Conservation (phyloP, 495 filamentous ascomycete genomes). For the Lichina pygmaea region DNA sequence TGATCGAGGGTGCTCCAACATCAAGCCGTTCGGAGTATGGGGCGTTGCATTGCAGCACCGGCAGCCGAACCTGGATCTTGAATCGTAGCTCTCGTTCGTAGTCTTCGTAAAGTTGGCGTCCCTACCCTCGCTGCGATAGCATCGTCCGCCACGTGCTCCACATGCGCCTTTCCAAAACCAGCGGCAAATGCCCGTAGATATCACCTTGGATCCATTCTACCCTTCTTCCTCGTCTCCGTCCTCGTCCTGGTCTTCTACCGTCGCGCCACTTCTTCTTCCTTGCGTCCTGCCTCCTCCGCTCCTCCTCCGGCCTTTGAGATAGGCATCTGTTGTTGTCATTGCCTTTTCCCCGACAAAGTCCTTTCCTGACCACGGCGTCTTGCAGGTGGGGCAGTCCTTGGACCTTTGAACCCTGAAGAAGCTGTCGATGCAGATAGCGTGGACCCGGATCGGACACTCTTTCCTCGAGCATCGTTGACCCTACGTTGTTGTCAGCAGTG, state of each 20-base stretch:
- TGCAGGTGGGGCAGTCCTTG: constrained; percentile 48
- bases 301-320: constrained; percentile 11
- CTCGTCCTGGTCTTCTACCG: not conserved
- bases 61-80: too few relatives aligned
- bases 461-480: constrained; percentile 55
- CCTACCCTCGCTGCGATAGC: too few relatives aligned
- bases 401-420: constrained; percentile 40
- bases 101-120: too few relatives aligned
- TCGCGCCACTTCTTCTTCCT: not conserved
- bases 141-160: too few relatives aligned
- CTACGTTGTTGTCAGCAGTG: constrained; percentile 8
- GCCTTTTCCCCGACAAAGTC: constrained; percentile 66
- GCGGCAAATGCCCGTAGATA: too few relatives aligned
- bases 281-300: constrained; percentile 3
- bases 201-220: too few relatives aligned
- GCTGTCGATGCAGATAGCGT: constrained; percentile 46
- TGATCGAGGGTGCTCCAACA: constrained; percentile 16
- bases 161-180: too few relatives aligned
- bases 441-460: constrained; percentile 41
- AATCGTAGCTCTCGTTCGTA: too few relatives aligned
- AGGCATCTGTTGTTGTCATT: constrained; percentile 12
- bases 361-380: constrained; percentile 40
- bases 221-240: not conserved
- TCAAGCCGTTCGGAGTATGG: too few relatives aligned
- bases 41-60: too few relatives aligned